A percentile compares a stretch with the other conserved stretches of the same genome.
Evolutionary conservation across 208 protist species (phyloP).

Genomic region (Leptomonas pyrrhocoris): DNA sequence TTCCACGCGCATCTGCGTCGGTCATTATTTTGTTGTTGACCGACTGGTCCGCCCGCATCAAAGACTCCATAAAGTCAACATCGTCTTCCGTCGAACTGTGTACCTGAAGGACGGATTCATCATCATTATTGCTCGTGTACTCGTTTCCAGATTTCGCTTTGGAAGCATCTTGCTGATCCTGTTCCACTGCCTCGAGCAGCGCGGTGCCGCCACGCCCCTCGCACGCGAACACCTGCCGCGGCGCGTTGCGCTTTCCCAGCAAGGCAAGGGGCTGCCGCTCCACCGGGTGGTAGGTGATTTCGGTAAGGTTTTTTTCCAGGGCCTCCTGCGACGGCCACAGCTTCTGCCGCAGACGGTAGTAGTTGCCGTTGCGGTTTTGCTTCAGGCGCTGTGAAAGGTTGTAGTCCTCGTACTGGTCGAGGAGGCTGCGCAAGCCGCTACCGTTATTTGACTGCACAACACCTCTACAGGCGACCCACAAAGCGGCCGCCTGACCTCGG

Average conservation of each 20-base stretch:
- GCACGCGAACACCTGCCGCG: constrained; percentile 37
- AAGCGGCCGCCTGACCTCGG: neutral
- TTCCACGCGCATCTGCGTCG: constrained; percentile 52
- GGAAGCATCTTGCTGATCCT: too few species aligned
- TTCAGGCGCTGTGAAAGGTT: constrained; percentile 41
- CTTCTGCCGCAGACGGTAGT: constrained; percentile 82
- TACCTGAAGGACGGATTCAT: too few species aligned
- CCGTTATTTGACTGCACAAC: constrained; percentile 68
- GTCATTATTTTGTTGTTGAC: constrained; percentile 65
- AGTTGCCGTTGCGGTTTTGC: constrained; percentile 72
- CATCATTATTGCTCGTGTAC: neutral
- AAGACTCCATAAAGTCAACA: constrained; percentile 23
- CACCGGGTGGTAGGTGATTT: constrained; percentile 60
- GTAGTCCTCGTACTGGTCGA: constrained; percentile 74
- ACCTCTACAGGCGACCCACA: constrained; percentile 7
- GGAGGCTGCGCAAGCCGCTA: constrained; percentile 45
- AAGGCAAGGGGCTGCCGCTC: constrained; percentile 67
- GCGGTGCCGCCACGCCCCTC: constrained; percentile 51
- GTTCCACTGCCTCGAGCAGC: constrained; percentile 43
- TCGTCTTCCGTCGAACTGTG: too few species aligned
- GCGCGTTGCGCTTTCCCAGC: constrained; percentile 43
- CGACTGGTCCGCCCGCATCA: constrained; percentile 32
- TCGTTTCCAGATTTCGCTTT: too few species aligned
- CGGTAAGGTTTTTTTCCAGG: constrained; percentile 65
- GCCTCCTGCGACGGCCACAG: constrained; percentile 76